phyloP scores from a whole-genome alignment of 1,139 yeast genomes.

The Debaryomycetaceae sp. region DNA sequence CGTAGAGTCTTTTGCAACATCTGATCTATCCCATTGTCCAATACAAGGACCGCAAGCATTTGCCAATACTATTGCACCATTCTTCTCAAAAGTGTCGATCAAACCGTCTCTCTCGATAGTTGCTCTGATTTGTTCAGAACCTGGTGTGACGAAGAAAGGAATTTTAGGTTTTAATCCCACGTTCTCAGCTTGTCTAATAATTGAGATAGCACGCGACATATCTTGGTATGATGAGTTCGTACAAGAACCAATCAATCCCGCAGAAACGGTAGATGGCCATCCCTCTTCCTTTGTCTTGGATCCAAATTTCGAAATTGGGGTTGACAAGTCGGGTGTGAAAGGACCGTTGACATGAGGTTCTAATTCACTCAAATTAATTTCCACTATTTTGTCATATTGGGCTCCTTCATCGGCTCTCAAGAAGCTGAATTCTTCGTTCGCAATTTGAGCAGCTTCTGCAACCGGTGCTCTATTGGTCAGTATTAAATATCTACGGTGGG shows the following conservation, averaged over 20 bases:
- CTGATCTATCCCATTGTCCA: constrained; percentile 94
- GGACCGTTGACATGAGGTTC: constrained; percentile 96
- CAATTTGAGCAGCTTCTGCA: constrained; percentile 73
- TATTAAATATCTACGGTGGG: constrained; percentile 74
- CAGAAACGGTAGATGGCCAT: constrained; percentile 82
- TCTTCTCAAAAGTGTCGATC: constrained; percentile 70
- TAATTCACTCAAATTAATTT: constrained; percentile 67
- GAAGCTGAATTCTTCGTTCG: constrained; percentile 57
- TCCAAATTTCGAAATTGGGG: constrained; percentile 75
- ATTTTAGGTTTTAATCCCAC: constrained; percentile 90
- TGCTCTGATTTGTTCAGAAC: constrained; percentile 98
- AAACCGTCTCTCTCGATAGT: constrained; percentile 95
- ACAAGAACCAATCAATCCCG: constrained; percentile 96
- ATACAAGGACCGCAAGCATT: constrained; percentile 99
- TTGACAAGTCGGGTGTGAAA: constrained; percentile 89
- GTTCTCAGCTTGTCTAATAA: constrained; percentile 77
- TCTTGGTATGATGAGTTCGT: constrained; percentile 97
- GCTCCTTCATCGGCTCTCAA: constrained; percentile 79
- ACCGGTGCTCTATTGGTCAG: constrained; percentile 82
- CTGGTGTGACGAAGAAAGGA: constrained; percentile 94
- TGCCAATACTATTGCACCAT: constrained; percentile 89
- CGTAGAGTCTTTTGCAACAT: constrained; percentile 60
- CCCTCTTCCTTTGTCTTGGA: constrained; percentile 58
- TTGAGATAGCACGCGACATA: constrained; percentile 90
- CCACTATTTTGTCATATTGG: constrained; percentile 78